phyloP scores from a whole-genome alignment of 1,139 yeast genomes.

The Pneumocystis murina region DNA sequence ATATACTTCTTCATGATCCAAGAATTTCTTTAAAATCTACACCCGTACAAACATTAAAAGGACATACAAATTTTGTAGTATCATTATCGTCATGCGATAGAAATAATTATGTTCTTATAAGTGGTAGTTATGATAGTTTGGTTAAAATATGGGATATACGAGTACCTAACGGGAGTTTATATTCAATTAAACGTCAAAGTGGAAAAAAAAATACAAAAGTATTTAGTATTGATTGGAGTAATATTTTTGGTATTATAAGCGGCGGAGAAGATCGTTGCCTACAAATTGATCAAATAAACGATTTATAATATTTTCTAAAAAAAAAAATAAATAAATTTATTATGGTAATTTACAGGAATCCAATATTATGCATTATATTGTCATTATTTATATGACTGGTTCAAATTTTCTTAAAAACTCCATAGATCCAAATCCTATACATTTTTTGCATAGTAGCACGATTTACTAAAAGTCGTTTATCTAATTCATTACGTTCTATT shows the following conservation, averaged over 20 bases:
- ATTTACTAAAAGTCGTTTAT: conserved; percentile 77
- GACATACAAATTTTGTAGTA: conserved; percentile 86
- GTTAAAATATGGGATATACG: conserved; percentile 93
- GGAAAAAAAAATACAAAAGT: conserved; percentile 36
- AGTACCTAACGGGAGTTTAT: conserved; percentile 46
- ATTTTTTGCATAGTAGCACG: conserved; percentile 82
- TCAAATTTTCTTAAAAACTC: conserved; percentile 40
- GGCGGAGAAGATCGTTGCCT: conserved; percentile 91
- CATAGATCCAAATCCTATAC: conserved; percentile 97
- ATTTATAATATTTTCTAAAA: background rate
- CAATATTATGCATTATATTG: background rate
- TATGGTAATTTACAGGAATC: background rate
- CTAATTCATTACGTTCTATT: conserved; percentile 71
- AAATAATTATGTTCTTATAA: conserved; percentile 64
- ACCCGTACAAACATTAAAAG: conserved; percentile 56
- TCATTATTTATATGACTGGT: background rate
- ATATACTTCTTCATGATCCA: conserved; percentile 85
- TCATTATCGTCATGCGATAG: conserved; percentile 58
- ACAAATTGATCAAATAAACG: conserved; percentile 43
- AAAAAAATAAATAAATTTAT: background rate
- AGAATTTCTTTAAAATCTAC: conserved; percentile 34
- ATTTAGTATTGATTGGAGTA: conserved; percentile 77
- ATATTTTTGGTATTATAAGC: conserved; percentile 64
- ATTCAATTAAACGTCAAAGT: conserved; percentile 12
- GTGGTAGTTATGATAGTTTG: conserved; percentile 91